These are phyloP conservation scores for Paramecium tetraurelia DNA, from an alignment of 73 alveolate genomes.

Conservation along the genomic window DNA sequence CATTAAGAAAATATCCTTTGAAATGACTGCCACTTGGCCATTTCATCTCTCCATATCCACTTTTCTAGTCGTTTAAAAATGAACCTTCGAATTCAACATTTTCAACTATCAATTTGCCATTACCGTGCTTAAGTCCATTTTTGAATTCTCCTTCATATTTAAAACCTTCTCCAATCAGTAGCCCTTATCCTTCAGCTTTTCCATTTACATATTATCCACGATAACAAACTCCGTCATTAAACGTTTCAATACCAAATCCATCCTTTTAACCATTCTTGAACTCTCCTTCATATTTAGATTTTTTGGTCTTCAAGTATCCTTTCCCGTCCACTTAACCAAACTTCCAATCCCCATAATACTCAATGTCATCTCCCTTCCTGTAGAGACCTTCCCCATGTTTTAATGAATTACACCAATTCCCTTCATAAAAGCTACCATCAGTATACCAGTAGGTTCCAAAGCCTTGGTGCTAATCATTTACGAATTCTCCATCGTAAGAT, in stretches of 20 bases:
- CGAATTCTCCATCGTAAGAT: slow-evolving; percentile 40
- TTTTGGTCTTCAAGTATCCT: neutral
- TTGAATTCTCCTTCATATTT: neutral
- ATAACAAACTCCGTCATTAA: neutral
- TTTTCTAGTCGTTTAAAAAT: neutral
- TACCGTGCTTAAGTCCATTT: slow-evolving; percentile 24
- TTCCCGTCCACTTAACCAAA: neutral
- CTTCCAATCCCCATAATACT: slow-evolving; percentile 26
- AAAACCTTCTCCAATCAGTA: neutral
- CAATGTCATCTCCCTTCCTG: slow-evolving; percentile 25
- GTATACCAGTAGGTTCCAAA: slow-evolving; percentile 34
- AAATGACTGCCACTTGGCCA: slow-evolving; percentile 5
- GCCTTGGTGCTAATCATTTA: slow-evolving; percentile 14
- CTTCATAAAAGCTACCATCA: slow-evolving; percentile 78
- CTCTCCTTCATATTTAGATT: slow-evolving; percentile 16
- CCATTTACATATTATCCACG: neutral
- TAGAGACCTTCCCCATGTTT: slow-evolving; percentile 76
- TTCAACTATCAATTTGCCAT: neutral
- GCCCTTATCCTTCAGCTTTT: neutral
- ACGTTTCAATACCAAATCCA: slow-evolving; percentile 8
- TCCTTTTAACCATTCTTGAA: neutral
- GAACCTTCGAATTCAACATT: neutral
- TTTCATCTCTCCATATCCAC: neutral
- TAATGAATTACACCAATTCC: slow-evolving; percentile 72
- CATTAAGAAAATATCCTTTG: neutral